Evolutionary conservation across 164 flowering plant species (phyloP), one percentile per base, ranked within the genome.

Genomic region (Stephania cephalantha): DNA sequence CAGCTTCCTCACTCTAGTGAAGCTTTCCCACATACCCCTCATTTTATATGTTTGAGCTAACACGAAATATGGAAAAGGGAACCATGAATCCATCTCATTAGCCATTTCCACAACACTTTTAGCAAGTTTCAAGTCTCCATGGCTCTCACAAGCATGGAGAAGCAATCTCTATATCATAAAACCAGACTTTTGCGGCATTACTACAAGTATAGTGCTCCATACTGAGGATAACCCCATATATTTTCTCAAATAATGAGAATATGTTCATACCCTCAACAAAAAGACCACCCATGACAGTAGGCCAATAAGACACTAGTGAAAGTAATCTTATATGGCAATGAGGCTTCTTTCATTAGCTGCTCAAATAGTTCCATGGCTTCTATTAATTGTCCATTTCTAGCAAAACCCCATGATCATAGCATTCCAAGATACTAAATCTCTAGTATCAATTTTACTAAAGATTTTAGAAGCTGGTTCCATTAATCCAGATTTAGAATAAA

Each of bases 351-450:
- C 1, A 9, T 9, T 3, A 71, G 73, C 11, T 50, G 31, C 44
- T 48, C 44, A 50, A 71, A 71, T 17, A 29, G 17, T 71, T 71
- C 42, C 12, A 71, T 5, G 73, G 73, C 73, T 71, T 71, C 44
- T 3, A 48, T 2, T 13, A 12, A 55, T 25, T 0, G 15, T 13
- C 73, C 73, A 50, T 71, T 50, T 71, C 73, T 55, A 71, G 73
- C 73, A 71, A 71, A 71, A 10, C n/a, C 73, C 61, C 44, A 48
- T 22, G 17, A 71, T 71, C 44, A 71, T 48, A 6, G 63, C 29
- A 63, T 71, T 71, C 73, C 73, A 71, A 71, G 73, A 71, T 71
- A 71, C 44, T 63, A 71, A 71, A 71, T 71, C 73, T 52, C 30
- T 71, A 5, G 18, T 48, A 48, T 35, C 55, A 42, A 71, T 71